A percentile compares a stretch with the other conserved stretches of the same genome.
These are phyloP conservation scores for Globisporangium paddicum DNA, from an alignment of 352 stramenopile species.

Conservation along the genomic window DNA sequence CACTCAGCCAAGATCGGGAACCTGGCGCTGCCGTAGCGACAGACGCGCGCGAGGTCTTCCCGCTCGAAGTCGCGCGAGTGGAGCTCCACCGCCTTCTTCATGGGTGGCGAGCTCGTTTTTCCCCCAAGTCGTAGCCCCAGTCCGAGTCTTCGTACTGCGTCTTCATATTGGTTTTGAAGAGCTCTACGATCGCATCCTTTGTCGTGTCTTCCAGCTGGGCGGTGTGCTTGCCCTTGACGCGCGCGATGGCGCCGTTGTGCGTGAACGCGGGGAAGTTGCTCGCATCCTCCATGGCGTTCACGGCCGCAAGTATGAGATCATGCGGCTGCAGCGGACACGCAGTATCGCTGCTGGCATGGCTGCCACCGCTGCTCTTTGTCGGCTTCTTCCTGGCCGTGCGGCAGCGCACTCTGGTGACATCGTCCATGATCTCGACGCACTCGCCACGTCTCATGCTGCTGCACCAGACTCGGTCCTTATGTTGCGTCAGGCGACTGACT, in stretches of 20 bases:
- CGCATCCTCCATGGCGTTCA: constrained; percentile 53
- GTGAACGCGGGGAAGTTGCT: constrained; percentile 54
- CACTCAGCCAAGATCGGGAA: constrained; percentile 75
- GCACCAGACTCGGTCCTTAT: too few species aligned
- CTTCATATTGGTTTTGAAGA: constrained; percentile 94
- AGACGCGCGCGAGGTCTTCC: constrained; percentile 58
- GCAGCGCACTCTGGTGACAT: too few species aligned
- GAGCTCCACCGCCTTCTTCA: constrained; percentile 41
- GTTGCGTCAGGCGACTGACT: too few species aligned
- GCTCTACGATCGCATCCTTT: constrained; percentile 32
- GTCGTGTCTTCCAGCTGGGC: constrained; percentile 25
- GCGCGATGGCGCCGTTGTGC: constrained; percentile 40
- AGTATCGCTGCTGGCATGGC: background rate
- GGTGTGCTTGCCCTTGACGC: constrained; percentile 39
- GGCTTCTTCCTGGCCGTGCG: too few species aligned
- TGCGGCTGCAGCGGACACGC: background rate
- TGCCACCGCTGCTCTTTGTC: constrained; percentile 7
- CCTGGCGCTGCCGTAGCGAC: constrained; percentile 78
- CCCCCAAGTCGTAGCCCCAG: constrained; percentile 93
- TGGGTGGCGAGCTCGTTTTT: too few species aligned
- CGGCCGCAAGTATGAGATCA: constrained; percentile 29
- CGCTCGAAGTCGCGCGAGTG: constrained; percentile 79
- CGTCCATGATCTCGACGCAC: too few species aligned
- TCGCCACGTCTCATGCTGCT: too few species aligned
- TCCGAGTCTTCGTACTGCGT: constrained; percentile 81